Base-by-base conservation (phyloP, 768 basidiomycete genomes). In the Leccinum broughii region DNA sequence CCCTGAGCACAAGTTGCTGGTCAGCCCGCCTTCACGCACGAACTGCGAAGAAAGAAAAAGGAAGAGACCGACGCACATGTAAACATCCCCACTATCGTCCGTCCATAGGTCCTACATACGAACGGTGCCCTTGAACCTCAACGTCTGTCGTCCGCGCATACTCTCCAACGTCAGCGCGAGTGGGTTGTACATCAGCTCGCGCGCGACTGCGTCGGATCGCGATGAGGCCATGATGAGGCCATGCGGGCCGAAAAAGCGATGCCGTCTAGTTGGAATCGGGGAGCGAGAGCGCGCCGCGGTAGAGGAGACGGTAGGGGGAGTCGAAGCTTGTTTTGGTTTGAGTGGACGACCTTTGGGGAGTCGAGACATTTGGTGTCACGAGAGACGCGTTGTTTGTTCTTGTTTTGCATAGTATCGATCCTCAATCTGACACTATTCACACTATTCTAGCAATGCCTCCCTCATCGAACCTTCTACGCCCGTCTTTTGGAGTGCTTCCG, bases 191-290 rank as follows among this genome's bases (percentile, higher is more conserved):
- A 92, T 78, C 14, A 92, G 75, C 17, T 78, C 77, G 10, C 62
- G 50, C 1, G 58, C 58, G 4, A 37, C 58, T 24, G 68, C 59
- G 11, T 75, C 72, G 50, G 78, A 75, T 20, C 58, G 57, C 13
- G 65, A 46, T 20, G 44, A 32, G 54, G 17, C 26, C 26, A 26
- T 26, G 26, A 26, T 26, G 60, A 51, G 9, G n/a, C 44, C n/a
- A 85, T 69, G 1, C 78, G 78, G 1, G 83, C 80, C 3, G 82
- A 79, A 67, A 92, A 92, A 2, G 87, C 87, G 22, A 92, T 70
- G 6, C 90, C 90, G 66, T 92, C 90, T 34, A 92, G 83, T 3
- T 81, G 76, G 22, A 92, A 66, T 90, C 90, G 6, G 88, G 87
- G 0, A 92, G 71, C 1, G 88, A 86, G 9, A 92, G 78, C 1